Evolutionary conservation across 345 rosid species (phyloP), one percentile per base, ranked within the genome.

Genomic region (Bruguiera sexangula): DNA sequence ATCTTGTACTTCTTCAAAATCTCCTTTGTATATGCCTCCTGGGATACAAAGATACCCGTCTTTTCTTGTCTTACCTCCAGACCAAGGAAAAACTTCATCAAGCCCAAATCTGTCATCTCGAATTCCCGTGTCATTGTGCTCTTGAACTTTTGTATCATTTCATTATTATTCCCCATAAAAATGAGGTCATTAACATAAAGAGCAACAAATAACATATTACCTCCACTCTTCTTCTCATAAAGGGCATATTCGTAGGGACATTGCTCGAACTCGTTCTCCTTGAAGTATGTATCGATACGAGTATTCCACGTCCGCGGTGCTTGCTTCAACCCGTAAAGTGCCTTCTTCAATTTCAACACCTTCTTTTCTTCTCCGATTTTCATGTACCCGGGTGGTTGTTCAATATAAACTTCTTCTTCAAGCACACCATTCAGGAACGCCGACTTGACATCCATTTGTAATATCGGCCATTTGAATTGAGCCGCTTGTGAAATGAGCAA

Each of bases 171-270:
- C 9, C 70, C 32, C 21, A 34, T 31, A 55, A 67, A 67, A 8
- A 67, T 53, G 20, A 67, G 51, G 13, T 67, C 70, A 67, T 67
- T 62, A 54, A 67, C 61, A 34, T 67, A 67, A 5, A 53, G 52
- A 21, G 48, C 61, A 24, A 50, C 58, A 27, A 50, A 27, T 1
- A 65, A 15, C 56, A 50, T 5, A 3, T 27, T 27, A 27, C 29
- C 29, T 27, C 29, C 29, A 27, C 2, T 27, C 29, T 27, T 27
- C 29, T 27, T 27, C 2, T 0, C 29, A 27, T 27, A 27, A 27
- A 27, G 29, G 29, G 29, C 29, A 27, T 27, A 0, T 27, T 27
- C 29, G 29, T 27, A 50, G 5, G 24, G 36, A 9, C 26, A 65
- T 27, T 27, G 29, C 2, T 27, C 29, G 21, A 50, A 29, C 19